Percentiles rank a stretch among this genome's conserved stretches.
These are phyloP conservation scores for Aspergillus quadrilineatus DNA, from an alignment of 2,329 filamentous ascomycete genomes.

Conservation along the genomic window DNA sequence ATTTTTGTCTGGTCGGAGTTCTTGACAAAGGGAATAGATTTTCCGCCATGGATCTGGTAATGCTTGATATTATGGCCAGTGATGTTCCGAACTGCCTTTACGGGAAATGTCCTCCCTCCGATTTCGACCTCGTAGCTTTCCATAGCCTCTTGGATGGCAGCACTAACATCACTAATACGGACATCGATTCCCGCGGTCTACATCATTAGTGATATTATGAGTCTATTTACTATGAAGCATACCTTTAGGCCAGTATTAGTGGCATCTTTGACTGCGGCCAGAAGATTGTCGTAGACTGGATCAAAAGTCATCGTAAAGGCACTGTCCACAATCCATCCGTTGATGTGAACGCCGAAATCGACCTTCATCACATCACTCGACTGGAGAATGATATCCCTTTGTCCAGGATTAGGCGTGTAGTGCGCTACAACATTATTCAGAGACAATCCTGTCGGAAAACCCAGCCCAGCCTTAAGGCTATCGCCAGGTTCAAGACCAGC, in stretches of 20 bases:
- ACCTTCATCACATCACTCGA: slow-evolving; percentile 77
- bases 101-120: slow-evolving; percentile 52
- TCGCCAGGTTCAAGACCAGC: slow-evolving; percentile 54
- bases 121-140: slow-evolving; percentile 62
- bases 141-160: slow-evolving; percentile 61
- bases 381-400: slow-evolving; percentile 69
- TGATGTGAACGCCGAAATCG: slow-evolving; percentile 78
- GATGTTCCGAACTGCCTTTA: slow-evolving; percentile 57
- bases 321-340: slow-evolving; percentile 76
- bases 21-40: slow-evolving; percentile 57
- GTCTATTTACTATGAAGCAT: not conserved
- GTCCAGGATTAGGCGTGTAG: slow-evolving; percentile 57
- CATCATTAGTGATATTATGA: slow-evolving; percentile 9
- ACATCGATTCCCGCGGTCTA: slow-evolving; percentile 57
- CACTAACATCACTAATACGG: slow-evolving; percentile 55
- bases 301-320: slow-evolving; percentile 79
- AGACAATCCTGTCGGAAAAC: slow-evolving; percentile 57
- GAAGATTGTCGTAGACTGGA: slow-evolving; percentile 70
- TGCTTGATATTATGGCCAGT: slow-evolving; percentile 57
- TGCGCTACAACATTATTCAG: slow-evolving; percentile 57
- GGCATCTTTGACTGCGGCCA: slow-evolving; percentile 59
- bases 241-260: slow-evolving; percentile 54
- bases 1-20: slow-evolving; percentile 52
- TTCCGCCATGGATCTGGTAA: slow-evolving; percentile 58
- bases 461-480: slow-evolving; percentile 52